Percentiles rank a stretch among this genome's conserved stretches.
Evolutionary conservation across 2,329 filamentous ascomycete species (phyloP).

Genomic region (Gremmenia infestans): DNA sequence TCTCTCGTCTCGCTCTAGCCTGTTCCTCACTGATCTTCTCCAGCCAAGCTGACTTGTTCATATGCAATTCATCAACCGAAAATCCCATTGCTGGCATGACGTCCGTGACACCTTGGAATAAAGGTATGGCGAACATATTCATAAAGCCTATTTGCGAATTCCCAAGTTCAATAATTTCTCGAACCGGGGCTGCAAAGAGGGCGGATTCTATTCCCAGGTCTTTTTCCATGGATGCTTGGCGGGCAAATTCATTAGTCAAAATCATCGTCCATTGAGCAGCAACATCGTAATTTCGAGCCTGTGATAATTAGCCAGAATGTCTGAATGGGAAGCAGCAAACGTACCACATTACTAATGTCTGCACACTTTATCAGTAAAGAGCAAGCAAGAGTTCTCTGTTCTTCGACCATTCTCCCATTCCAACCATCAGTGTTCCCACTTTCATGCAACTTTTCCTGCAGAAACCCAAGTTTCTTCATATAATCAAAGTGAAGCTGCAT

Average conservation of each 20-base stretch:
- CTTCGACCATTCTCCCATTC: conserved; percentile 70
- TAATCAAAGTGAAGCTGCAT: conserved; percentile 98
- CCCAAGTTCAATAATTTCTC: conserved; percentile 75
- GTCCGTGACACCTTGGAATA: conserved; percentile 84
- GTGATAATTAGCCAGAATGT: conserved; percentile 18
- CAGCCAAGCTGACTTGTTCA: conserved; percentile 73
- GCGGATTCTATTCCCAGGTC: conserved; percentile 85
- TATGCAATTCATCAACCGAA: conserved; percentile 73
- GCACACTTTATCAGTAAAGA: conserved; percentile 95
- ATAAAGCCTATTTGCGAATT: conserved; percentile 94
- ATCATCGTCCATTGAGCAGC: conserved; percentile 89
- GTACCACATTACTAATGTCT: conserved; percentile 95
- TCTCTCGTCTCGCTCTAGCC: conserved; percentile 32
- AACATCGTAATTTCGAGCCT: conserved; percentile 79
- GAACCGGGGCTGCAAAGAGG: conserved; percentile 77
- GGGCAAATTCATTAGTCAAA: conserved; percentile 90
- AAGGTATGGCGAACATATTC: conserved; percentile 87
- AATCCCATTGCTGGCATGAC: conserved; percentile 82
- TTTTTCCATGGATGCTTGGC: conserved; percentile 86
- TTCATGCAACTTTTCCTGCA: conserved; percentile 72
- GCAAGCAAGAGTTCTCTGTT: conserved; percentile 76
- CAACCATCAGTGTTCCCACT: conserved; percentile 65
- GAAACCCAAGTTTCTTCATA: conserved; percentile 78
- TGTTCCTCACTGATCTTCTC: conserved; percentile 60
- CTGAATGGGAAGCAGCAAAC: conserved; percentile 27